These are phyloP conservation scores for Chenopodium quinoa DNA, from an alignment of 148 eudicot species.

Conservation along the genomic window DNA sequence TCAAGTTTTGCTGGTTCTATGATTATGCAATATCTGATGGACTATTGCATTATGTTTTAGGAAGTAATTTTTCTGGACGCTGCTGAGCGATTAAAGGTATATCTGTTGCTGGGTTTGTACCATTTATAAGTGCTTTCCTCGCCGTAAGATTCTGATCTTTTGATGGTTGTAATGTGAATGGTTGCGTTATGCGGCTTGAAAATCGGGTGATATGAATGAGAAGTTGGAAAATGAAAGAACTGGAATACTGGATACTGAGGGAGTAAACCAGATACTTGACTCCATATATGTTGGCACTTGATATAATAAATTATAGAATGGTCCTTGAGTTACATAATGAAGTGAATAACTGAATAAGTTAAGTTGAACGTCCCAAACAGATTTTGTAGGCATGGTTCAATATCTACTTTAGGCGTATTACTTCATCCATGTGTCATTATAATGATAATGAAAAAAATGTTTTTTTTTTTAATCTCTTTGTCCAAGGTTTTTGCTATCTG, in stretches of 20 bases:
- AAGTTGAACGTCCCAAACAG: neutral
- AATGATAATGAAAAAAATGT: neutral
- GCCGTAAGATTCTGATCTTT: conserved; percentile 20
- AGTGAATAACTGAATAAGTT: neutral
- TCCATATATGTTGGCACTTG: neutral
- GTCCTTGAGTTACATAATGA: neutral
- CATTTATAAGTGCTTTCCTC: conserved; percentile 21
- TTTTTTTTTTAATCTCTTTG: neutral
- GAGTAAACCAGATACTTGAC: too few species aligned
- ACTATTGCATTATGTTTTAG: conserved; percentile 39
- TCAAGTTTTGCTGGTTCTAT: conserved; percentile 4
- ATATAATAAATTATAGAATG: neutral
- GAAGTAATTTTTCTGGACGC: conserved; percentile 76
- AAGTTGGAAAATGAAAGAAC: too few species aligned
- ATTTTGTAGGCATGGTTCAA: neutral
- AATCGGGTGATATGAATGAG: neutral
- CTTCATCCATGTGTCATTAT: neutral
- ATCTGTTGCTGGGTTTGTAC: conserved; percentile 20
- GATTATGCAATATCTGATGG: conserved; percentile 12
- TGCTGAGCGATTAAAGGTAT: conserved; percentile 64
- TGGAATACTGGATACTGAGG: too few species aligned
- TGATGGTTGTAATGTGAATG: conserved; percentile 17
- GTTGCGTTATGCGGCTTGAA: conserved; percentile 12
- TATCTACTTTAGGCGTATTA: neutral
- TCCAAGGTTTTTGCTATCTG: neutral